Conservation (phyloP, 306 rosid genomes). For the Cucurbita moschata region DNA sequence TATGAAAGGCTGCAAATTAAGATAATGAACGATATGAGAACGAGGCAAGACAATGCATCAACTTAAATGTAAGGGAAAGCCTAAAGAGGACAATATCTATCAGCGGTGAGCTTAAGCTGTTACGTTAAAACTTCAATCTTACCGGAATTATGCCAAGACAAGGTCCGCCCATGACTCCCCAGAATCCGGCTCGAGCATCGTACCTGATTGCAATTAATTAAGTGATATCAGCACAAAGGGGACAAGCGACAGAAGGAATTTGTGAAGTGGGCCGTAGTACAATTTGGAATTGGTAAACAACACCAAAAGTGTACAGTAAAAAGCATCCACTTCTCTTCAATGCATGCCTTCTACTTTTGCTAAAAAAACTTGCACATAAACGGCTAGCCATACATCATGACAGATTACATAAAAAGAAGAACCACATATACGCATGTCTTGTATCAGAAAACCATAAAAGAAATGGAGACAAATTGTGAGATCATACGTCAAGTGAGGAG, state of each 20-base stretch:
- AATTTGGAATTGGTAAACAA: neutral
- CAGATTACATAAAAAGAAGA: neutral
- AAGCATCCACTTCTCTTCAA: neutral
- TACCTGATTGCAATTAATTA: slow-evolving; percentile 39
- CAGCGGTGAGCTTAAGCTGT: too few relatives aligned
- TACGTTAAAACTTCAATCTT: slow-evolving; percentile 16
- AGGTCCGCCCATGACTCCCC: slow-evolving; percentile 90
- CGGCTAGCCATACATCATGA: neutral
- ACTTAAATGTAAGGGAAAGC: too few relatives aligned
- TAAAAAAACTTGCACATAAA: neutral
- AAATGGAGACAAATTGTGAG: neutral
- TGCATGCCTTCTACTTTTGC: neutral
- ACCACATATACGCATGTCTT: neutral
- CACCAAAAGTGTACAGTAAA: neutral
- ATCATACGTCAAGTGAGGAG: too few relatives aligned
- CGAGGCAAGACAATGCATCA: neutral
- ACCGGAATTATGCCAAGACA: slow-evolving; percentile 87
- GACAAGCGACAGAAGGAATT: neutral
- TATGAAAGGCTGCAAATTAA: slow-evolving; percentile 65
- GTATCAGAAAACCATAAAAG: neutral
- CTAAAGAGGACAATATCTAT: too few relatives aligned
- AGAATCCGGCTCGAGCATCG: slow-evolving; percentile 84
- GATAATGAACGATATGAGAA: slow-evolving; percentile 9
- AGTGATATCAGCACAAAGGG: slow-evolving; percentile 12
- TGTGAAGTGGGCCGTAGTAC: neutral